A percentile compares a stretch with the other conserved stretches of the same genome.
Evolutionary conservation across 2,329 filamentous ascomycete genomes (phyloP).

Genomic region (Pezicula neosporulosa): DNA sequence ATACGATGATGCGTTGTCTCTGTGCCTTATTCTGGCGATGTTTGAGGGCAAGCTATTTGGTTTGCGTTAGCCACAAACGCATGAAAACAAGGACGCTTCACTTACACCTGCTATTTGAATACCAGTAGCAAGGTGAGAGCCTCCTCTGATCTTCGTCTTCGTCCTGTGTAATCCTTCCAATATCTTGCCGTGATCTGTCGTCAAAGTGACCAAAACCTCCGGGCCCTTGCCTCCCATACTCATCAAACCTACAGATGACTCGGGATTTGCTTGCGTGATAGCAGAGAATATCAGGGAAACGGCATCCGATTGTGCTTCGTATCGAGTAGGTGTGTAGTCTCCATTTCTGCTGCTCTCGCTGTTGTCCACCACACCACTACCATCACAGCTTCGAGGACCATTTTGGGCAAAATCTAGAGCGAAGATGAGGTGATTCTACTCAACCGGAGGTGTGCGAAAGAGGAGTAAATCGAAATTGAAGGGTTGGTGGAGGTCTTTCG

Average conservation of each 20-base stretch:
- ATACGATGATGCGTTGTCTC: conserved; percentile 93
- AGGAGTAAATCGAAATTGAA: neutral
- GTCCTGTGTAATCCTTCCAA: conserved; percentile 88
- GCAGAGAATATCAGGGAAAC: conserved; percentile 93
- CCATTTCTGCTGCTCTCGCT: conserved; percentile 98
- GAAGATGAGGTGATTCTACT: neutral
- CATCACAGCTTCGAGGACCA: conserved; percentile 99
- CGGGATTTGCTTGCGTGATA: conserved; percentile 92
- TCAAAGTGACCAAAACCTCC: conserved; percentile 93
- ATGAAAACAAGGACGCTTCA: conserved; percentile 8
- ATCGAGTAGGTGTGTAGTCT: conserved; percentile 86
- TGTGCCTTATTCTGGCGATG: conserved; percentile 98
- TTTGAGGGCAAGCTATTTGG: conserved; percentile 80
- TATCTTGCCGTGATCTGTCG: conserved; percentile 93
- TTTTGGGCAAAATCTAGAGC: conserved; percentile 50
- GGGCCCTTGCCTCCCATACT: conserved; percentile 98
- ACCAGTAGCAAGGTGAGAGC: conserved; percentile 82
- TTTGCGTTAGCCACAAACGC: conserved; percentile 16
- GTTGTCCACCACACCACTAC: conserved; percentile 98
- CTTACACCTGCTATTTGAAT: conserved; percentile 93
- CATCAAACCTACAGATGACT: conserved; percentile 97
- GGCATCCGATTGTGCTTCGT: conserved; percentile 93
- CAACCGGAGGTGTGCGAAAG: neutral
- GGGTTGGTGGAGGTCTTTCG: conserved; percentile 1
- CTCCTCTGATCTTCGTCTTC: conserved; percentile 85